A percentile compares a stretch with the other conserved stretches of the same genome.
Conservation (phyloP, 345 rosid genomes). For the Raphanus sativus region DNA sequence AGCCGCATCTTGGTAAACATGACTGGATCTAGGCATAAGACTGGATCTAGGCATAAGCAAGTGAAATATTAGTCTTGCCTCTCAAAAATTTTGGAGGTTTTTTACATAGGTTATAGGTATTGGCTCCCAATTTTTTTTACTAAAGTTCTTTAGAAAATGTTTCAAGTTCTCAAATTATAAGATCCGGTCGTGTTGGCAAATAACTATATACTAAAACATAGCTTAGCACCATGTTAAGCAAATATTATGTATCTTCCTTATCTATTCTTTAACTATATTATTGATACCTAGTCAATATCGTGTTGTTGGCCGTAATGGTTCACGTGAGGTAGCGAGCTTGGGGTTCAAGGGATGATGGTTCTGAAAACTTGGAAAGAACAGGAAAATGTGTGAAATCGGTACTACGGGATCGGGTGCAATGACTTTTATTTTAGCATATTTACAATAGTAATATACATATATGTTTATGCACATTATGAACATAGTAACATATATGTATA, state of each 20-base stretch:
- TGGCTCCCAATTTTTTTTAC: no score
- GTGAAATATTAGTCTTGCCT: no score
- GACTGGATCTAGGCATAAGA: no score
- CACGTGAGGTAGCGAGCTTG: constrained; percentile 28
- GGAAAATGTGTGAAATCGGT: constrained; percentile 32
- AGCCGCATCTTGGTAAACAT: not conserved
- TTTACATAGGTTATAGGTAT: no score
- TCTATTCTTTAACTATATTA: not conserved
- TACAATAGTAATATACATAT: constrained; percentile 1
- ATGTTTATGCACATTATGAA: not conserved
- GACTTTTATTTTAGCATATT: constrained; percentile 14
- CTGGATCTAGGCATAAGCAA: no score
- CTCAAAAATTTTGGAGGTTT: no score
- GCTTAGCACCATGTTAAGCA: not conserved
- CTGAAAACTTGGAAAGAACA: constrained; percentile 15
- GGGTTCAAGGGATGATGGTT: constrained; percentile 18
- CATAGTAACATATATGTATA: not conserved
- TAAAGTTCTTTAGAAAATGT: no score
- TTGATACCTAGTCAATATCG: constrained; percentile 1
- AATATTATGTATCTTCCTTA: not conserved
- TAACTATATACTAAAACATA: not conserved
- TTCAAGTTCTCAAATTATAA: no score
- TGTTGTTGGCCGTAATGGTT: constrained; percentile 18
- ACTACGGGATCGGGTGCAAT: constrained; percentile 28
- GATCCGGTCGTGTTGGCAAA: no score